Evolutionary conservation across 768 basidiomycete genomes (phyloP), one percentile per base, ranked within the genome.

Genomic region (Tricholoma furcatifolium): DNA sequence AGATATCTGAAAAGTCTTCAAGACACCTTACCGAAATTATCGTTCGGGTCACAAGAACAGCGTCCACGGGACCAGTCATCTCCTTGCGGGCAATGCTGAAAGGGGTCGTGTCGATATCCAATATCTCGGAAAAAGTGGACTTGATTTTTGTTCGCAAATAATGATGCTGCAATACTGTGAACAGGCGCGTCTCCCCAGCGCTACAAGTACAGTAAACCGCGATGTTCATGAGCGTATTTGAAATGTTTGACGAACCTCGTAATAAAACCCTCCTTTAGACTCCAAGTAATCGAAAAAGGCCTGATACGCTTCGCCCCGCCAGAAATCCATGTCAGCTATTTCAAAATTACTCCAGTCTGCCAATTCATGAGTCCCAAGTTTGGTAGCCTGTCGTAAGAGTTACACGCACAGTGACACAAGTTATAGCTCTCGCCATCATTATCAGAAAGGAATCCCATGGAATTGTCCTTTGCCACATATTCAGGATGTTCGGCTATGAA

Each of bases 311-410:
- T 91, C 84, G 1, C 80, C 75, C 51, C 93, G 75, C 91, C 92
- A 96, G 65, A 96, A 91, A 58, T 91, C 84, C 76, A 97, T 83
- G 62, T 87, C 83, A 3, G 83, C 93, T 54, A 98, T 96, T 70
- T 95, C 93, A 61, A 95, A 95, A 67, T 93, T 95, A 60, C 84
- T 88, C 91, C 91, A 93, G 69, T 85, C 88, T 90, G 48, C 2
- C 47, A 43, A 27, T 7, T 27, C 6, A 3, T 11, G 21, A 2
- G 23, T 21, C 34, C 31, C 40, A 7, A 27, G 9, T 17, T 18
- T 18, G 18, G 36, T 40, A 20, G 27, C 31, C 14, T 7, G n/a
- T 11, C 34, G 17, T 35, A 14, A 23, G 12, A 24, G 39, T 32
- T 17, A 20, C 23, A 54, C 75, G 60, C 59, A 85, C 83, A 87